Evolutionary conservation across 2,329 filamentous ascomycete species (phyloP), one percentile per base, ranked within the genome.

Genomic region (Ophiostoma ips): DNA sequence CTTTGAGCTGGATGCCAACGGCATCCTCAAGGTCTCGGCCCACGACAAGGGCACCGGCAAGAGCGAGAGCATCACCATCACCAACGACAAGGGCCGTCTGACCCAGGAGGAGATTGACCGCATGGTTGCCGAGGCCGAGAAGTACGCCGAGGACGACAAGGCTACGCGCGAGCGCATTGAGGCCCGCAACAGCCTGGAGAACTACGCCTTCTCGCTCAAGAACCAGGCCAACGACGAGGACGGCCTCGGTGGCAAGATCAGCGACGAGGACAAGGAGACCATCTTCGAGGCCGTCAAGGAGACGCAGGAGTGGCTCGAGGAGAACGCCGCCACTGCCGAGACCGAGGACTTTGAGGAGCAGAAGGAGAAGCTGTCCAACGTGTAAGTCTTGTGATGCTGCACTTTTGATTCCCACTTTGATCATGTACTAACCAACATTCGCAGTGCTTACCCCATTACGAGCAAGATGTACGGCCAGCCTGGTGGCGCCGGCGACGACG

Each of bases 141-240:
- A 94, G 73, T 98, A 95, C 85, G 98, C 74, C 71, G 89, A 80
- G 71, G 92, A 98, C 62, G 90, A 84, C 89, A 61, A 96, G 71
- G 90, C 88, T 56, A 98, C 96, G 81, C 94, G 84, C 82, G 96
- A 96, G 87, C 86, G 85, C 68, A 95, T 96, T 70, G 92, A 98
- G 81, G 86, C 92, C 57, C 84, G 90, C 66, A 96, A 98, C 72
- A 81, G 83, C 60, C 84, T 98, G 55, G 92, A 98, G 81, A 96
- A 96, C 82, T 98, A 96, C 72, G 88, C 88, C 60, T 96, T 94
- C 81, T 90, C 79, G 75, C 76, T 98, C 61, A 96, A 96, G 86
- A 96, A 95, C 84, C 92, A 96, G 77, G 83, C 88, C 74, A 90
- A 89, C 68, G 92, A 98, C 57, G 85, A 94, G 60, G 88, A 95